Evolutionary conservation across 2,329 filamentous ascomycete genomes (phyloP), one percentile per base, ranked within the genome.

Genomic region (Arachnomyces sp.): DNA sequence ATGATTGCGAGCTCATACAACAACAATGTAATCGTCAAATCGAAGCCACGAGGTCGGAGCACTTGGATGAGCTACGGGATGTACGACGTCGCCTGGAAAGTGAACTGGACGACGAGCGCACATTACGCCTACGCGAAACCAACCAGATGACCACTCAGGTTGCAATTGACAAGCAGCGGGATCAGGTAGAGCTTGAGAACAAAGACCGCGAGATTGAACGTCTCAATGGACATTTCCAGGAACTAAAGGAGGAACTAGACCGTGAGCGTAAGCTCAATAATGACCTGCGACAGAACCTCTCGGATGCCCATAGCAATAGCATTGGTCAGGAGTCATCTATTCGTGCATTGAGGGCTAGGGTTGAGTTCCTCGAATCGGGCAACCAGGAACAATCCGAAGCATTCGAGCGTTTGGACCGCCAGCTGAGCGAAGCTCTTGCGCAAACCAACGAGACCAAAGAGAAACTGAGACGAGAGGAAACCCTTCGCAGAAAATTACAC

Each of bases 381-480:
- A 88, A 79, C 60, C 85, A 94, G 61, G 84, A 87, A 11, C 88
- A 95, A 53, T 92, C 88, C 1, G 78, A 90, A 53, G 80, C 84
- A 8, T 94, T 90, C 61, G 79, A 85, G 31, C 79, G 77, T 41
- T 85, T 94, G 68, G 84, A 94, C 55, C 73, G 81, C 32, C 75
- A 82, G 38, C 79, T 94, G 55, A 82, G 86, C 55, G 82, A 92
- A 34, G 88, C 89, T 0, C 64, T 87, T 16, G 74, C 75, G 11
- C 67, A 74, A 14, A 84, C 82, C 1, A 79, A 84, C 20, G 73
- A 77, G 28, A 80, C 84, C 1, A 79, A 84, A 42, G 79, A 86
- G 49, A 94, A 92, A 57, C 71, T 98, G 18, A 82, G 92, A 47
- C 86, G 82, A 54, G 92, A 96, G 58, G 92, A 98, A 64, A 92